Base-by-base conservation (phyloP, 139 green algal species). In the Haematococcus lacustris region DNA sequence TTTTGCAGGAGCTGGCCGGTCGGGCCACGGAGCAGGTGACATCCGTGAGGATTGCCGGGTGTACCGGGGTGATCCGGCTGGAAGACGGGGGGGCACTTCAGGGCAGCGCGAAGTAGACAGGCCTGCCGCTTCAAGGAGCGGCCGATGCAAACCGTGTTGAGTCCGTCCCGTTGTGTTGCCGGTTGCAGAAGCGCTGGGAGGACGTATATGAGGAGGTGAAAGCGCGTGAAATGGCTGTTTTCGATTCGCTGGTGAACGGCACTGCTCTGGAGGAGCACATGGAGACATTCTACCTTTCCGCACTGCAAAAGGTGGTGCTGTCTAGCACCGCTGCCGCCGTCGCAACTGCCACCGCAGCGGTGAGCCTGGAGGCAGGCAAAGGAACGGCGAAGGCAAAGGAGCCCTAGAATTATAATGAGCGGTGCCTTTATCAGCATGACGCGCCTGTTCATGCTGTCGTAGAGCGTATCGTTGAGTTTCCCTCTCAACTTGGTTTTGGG, bases 201-300 rank as follows among this genome's bases (percentile, higher is more conserved):
- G 75, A 80, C 34, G 76, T 84, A 25, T 80, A 84, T 35, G 71
- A 76, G 28, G 50, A 69, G 34, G 79, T 87, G 39, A 59, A 73
- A 32, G 77, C 83, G 3, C 70, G 80, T 38, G 85, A 90, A 66
- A 73, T 85, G 75, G 68, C 59, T 25, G 76, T 90, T 57, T 65
- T 90, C 28, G 68, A 83, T 32, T 61, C 66, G 7, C 73, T 90
- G 68, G 68, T 87, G 65, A 72, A 82, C 30, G 85, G 85, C 0
- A 71, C 38, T 21, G 84, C 79, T 1, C 71, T 89, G 62, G 76
- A 81, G 51, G 73, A 90, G 73, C 85, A 90, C 78, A 86, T 90
- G 85, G 82, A 90, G 64, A 65, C 69, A 35, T 81, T 82, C 47
- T 85, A 85, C 67, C 78, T 88, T 32, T 34, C 9, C 26, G 21